These are phyloP conservation scores for Wickerhamiella sorbophila DNA, from an alignment of 805 yeast genomes.

Conservation along the genomic window DNA sequence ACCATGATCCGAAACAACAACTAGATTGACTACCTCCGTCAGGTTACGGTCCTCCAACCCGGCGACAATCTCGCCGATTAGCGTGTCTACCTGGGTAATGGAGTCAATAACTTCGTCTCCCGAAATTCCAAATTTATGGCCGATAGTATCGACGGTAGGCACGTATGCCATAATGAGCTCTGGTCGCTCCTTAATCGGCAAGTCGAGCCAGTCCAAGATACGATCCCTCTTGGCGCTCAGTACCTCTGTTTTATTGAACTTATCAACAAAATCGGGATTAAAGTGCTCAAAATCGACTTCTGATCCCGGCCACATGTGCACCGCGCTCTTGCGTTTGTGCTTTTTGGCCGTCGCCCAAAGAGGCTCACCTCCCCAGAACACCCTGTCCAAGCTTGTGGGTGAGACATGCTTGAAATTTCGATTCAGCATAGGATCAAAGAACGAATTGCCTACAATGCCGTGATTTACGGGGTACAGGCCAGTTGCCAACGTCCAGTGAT, in stretches of 20 bases:
- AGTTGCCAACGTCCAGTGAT: slow-evolving; percentile 83
- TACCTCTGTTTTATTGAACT: slow-evolving; percentile 49
- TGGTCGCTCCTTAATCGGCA: slow-evolving; percentile 37
- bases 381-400: slow-evolving; percentile 38
- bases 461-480: slow-evolving; percentile 74
- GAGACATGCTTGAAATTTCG: slow-evolving; percentile 52
- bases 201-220: slow-evolving; percentile 55
- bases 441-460: slow-evolving; percentile 76
- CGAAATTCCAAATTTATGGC: slow-evolving; percentile 56
- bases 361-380: slow-evolving; percentile 87
- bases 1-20: slow-evolving; percentile 83
- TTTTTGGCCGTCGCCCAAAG: slow-evolving; percentile 63
- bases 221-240: slow-evolving; percentile 43
- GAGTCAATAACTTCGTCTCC: slow-evolving; percentile 45
- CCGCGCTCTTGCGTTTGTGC: slow-evolving; percentile 51
- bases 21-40: slow-evolving; percentile 50
- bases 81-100: slow-evolving; percentile 48
- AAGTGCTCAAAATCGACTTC: slow-evolving; percentile 46
- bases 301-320: slow-evolving; percentile 97
- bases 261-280: slow-evolving; percentile 43
- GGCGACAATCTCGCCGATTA: slow-evolving; percentile 35
- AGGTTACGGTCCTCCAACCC: slow-evolving; percentile 44
- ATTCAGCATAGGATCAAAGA: slow-evolving; percentile 44
- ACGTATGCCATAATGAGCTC: slow-evolving; percentile 66
- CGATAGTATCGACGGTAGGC: slow-evolving; percentile 67